phyloP scores from a whole-genome alignment of 345 rosid genomes.

The Acer negundo region DNA sequence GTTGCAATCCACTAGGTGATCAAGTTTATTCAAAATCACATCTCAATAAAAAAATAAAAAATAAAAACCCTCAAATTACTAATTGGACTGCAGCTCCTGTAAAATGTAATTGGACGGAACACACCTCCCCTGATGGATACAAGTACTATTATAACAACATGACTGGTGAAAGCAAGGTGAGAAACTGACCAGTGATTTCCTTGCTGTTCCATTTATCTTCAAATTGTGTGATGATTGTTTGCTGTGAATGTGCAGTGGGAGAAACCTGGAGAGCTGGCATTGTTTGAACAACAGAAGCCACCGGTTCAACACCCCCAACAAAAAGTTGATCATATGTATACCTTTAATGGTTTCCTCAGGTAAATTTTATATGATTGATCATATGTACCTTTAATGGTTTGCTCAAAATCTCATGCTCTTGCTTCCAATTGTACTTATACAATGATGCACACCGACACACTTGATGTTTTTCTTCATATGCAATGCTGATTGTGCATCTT shows the following conservation, averaged over 20 bases:
- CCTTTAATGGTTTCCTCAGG: not conserved
- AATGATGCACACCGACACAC: too few species aligned
- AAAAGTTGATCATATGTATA: not conserved
- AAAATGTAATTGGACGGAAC: slow-evolving; percentile 92
- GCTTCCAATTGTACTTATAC: not conserved
- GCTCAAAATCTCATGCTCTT: not conserved
- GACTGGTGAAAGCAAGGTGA: slow-evolving; percentile 90
- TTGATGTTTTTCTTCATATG: not conserved
- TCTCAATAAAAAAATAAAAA: too few species aligned
- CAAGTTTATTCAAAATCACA: too few species aligned
- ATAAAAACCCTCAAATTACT: too few species aligned
- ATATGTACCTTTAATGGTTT: not conserved
- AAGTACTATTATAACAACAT: slow-evolving; percentile 82
- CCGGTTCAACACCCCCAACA: slow-evolving; percentile 53
- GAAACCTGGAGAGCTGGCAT: slow-evolving; percentile 85
- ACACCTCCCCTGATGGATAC: slow-evolving; percentile 95
- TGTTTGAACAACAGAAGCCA: slow-evolving; percentile 62
- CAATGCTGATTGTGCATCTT: not conserved
- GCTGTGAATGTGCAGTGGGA: slow-evolving; percentile 64
- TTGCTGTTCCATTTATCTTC: slow-evolving; percentile 16
- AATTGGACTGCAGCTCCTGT: slow-evolving; percentile 35
- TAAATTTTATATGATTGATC: too few species aligned
- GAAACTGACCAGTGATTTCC: slow-evolving; percentile 26
- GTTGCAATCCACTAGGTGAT: too few species aligned
- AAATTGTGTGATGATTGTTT: slow-evolving; percentile 21